Evolutionary conservation across 345 rosid species (phyloP), one percentile per base, ranked within the genome.

Genomic region (Euphorbia peplus): DNA sequence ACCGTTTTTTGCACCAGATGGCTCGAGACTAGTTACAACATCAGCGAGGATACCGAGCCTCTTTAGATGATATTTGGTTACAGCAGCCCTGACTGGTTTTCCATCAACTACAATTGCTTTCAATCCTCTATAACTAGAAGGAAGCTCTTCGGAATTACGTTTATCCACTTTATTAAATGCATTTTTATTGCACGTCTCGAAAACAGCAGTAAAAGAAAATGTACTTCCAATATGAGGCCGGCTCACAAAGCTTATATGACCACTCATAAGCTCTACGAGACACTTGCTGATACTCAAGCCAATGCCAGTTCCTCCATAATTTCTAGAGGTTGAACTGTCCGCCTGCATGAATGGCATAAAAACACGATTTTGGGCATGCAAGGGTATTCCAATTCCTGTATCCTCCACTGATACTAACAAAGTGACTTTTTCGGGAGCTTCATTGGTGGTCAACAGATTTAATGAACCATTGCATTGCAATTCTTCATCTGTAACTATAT

Each of bases 271-370:
- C 81, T 95, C 96, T 15, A 90, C 96, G 56, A 95, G 84, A 66
- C 96, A 95, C 83, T 90, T 91, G 64, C 93, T 91, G 63, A 95
- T 95, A 76, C 99, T 95, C 82, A 95, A 82, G 57, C 99, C 99
- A 76, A 95, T 95, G 21, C 99, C 99, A 0, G 99, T 95, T 63
- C 99, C 99, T 51, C 99, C 99, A 51, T 84, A 85, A 60, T 80
- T 79, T 76, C 99, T 84, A 35, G 99, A 95, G 47, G 96, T 95
- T 26, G 99, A 95, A 78, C 97, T 91, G 69, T 91, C 99, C 18
- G 97, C 99, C 82, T 95, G 99, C 91, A 95, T 84, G 71, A 95
- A 95, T 28, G 99, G 99, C 86, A 79, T 87, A 76, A 95, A 95
- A 39, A 95, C 93, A 24, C 95, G 90, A 25, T 86, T 88, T 67